These are phyloP conservation scores for Tricharina praecox DNA, from an alignment of 495 filamentous ascomycete genomes.

Conservation along the genomic window DNA sequence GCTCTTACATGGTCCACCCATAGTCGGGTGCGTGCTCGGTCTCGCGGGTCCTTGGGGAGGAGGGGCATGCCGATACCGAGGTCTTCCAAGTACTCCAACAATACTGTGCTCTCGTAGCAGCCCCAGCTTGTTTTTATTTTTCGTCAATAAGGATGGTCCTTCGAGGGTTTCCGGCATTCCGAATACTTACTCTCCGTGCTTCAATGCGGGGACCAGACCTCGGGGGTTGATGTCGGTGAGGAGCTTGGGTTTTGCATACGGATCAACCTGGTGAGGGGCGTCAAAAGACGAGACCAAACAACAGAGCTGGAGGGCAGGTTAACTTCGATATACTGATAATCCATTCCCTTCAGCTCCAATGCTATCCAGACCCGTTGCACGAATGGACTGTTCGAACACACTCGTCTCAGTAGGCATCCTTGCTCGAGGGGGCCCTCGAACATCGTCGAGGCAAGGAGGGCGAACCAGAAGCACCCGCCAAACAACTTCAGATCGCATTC, in stretches of 20 bases:
- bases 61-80: constrained; percentile 43
- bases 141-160: constrained; percentile 3
- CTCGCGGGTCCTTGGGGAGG: constrained; percentile 47
- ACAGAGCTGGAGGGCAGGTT: no score
- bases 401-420: constrained; percentile 1
- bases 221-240: constrained; percentile 76
- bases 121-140: constrained; percentile 51
- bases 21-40: constrained; percentile 60
- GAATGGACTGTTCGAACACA: constrained; percentile 49
- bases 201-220: constrained; percentile 68
- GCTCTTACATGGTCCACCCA: constrained; percentile 82
- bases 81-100: constrained; percentile 92
- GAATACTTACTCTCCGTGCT: constrained; percentile 44
- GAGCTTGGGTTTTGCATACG: constrained; percentile 62
- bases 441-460: no score
- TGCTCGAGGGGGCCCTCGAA: neutral
- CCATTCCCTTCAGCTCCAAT: constrained; percentile 65
- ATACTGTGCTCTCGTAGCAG: constrained; percentile 68
- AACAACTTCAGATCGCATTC: constrained; percentile 65
- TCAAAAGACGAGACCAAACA: no score
- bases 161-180: no score
- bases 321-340: constrained; percentile 75
- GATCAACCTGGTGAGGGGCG: constrained; percentile 45
- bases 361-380: constrained; percentile 94
- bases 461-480: constrained; percentile 82